Evolutionary conservation across 2,329 filamentous ascomycete species (phyloP).

Genomic region (Fusarium redolens): DNA sequence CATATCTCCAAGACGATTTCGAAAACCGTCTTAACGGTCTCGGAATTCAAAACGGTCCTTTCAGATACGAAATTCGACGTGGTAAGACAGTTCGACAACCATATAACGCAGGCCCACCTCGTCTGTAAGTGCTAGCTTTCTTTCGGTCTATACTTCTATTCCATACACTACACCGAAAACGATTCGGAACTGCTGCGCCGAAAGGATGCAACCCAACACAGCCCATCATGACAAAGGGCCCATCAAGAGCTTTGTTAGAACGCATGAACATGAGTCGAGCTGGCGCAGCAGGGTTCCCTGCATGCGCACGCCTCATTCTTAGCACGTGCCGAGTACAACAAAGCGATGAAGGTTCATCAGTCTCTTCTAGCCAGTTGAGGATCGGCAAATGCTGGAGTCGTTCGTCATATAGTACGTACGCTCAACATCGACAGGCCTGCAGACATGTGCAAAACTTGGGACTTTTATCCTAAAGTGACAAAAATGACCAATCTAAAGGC

Average conservation of each 20-base stretch:
- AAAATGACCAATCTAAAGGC: neutral
- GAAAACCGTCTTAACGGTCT: conserved; percentile 47
- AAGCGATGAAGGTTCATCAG: conserved; percentile 15
- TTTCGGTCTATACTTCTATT: neutral
- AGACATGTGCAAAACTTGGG: neutral
- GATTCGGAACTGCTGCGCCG: conserved; percentile 4
- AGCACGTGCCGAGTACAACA: conserved; percentile 10
- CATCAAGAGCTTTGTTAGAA: conserved; percentile 7
- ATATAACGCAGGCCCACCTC: conserved; percentile 27
- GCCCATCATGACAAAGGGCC: conserved; percentile 6
- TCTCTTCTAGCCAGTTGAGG: neutral
- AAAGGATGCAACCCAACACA: conserved; percentile 1
- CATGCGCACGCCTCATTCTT: conserved; percentile 7
- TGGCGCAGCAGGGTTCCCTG: conserved; percentile 20
- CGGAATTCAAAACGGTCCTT: conserved; percentile 44
- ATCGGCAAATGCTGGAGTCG: conserved; percentile 11
- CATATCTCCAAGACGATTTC: conserved; percentile 40
- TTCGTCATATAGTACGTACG: conserved; percentile 24
- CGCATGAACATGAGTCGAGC: conserved; percentile 17
- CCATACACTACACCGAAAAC: neutral
- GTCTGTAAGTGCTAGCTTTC: conserved; percentile 47
- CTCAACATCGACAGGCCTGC: conserved; percentile 7
- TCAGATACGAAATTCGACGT: conserved; percentile 47
- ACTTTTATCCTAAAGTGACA: neutral
- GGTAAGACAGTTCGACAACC: conserved; percentile 49